Evolutionary conservation across 75 land plant species (phyloP).

Genomic region (Pinus taeda): DNA sequence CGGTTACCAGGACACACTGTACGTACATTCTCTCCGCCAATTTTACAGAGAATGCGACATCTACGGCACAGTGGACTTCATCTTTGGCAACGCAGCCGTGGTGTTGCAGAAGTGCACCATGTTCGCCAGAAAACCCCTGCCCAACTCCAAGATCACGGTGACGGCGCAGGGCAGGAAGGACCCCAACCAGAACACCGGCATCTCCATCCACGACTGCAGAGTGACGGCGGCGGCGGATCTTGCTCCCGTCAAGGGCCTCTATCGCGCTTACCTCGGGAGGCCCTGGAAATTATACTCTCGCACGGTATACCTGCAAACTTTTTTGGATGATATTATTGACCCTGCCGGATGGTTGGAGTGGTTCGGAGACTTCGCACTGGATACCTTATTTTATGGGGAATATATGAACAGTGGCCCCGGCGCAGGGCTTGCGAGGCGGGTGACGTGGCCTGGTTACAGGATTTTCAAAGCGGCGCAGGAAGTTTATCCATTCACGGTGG

Average conservation of each 20-base stretch:
- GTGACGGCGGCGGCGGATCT: constrained; percentile 14
- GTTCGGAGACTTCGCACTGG: constrained; percentile 6
- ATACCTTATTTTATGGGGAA: constrained; percentile 25
- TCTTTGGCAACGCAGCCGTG: constrained; percentile 35
- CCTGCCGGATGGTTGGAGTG: constrained; percentile 30
- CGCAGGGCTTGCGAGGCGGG: constrained; percentile 4
- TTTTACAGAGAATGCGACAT: constrained; percentile 35
- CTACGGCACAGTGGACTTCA: constrained; percentile 33
- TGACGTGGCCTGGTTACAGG: constrained; percentile 12
- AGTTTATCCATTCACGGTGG: constrained; percentile 40
- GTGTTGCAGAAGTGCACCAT: constrained; percentile 30
- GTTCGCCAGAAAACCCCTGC: constrained; percentile 15
- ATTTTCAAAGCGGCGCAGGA: constrained; percentile 13
- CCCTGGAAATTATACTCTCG: constrained; percentile 19
- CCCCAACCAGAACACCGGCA: constrained; percentile 30
- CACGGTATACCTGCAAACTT: constrained; percentile 14
- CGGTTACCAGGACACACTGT: constrained; percentile 40
- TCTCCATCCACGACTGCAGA: constrained; percentile 30
- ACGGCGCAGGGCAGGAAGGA: constrained; percentile 18
- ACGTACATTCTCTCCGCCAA: constrained; percentile 37
- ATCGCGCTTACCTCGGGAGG: constrained; percentile 15
- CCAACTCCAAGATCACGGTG: constrained; percentile 12
- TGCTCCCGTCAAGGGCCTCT: background rate
- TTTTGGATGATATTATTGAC: constrained; percentile 8
- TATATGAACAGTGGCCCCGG: constrained; percentile 23